Percentiles rank a stretch among this genome's conserved stretches.
These are phyloP conservation scores for Starmerella floris DNA, from an alignment of 805 yeast genomes.

Conservation along the genomic window DNA sequence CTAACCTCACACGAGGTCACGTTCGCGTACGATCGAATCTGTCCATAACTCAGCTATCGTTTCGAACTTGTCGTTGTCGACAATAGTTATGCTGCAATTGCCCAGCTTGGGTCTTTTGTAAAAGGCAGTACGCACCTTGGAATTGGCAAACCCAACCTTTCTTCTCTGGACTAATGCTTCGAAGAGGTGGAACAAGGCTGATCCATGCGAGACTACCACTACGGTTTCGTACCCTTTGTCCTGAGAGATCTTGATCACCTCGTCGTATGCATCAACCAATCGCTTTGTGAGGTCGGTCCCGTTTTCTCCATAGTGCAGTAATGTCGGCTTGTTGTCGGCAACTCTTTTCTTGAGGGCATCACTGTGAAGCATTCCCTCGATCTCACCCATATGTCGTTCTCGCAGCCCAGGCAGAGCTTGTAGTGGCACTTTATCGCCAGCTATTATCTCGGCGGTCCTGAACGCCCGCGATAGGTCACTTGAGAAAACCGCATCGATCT, in stretches of 20 bases:
- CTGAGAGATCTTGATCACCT: not conserved
- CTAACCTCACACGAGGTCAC: constrained; percentile 6
- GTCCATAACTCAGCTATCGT: constrained; percentile 14
- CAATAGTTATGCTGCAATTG: constrained; percentile 19
- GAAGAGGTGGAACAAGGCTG: constrained; percentile 17
- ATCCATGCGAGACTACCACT: constrained; percentile 21
- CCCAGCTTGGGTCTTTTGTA: constrained; percentile 4
- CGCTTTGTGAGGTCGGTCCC: constrained; percentile 7
- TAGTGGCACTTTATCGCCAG: constrained; percentile 5
- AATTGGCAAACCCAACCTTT: constrained; percentile 1
- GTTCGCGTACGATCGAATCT: constrained; percentile 11
- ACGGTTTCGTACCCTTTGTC: constrained; percentile 6
- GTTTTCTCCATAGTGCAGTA: constrained; percentile 19
- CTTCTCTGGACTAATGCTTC: not conserved
- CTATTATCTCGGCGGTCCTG: constrained; percentile 18
- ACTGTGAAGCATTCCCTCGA: constrained; percentile 16
- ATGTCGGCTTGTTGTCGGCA: constrained; percentile 4
- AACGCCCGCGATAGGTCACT: constrained; percentile 20
- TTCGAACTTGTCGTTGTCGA: constrained; percentile 13
- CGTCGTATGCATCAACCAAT: constrained; percentile 9
- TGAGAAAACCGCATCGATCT: constrained; percentile 16
- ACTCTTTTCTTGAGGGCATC: constrained; percentile 12
- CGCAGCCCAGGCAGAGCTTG: constrained; percentile 10
- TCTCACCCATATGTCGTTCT: constrained; percentile 20
- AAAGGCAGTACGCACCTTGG: not conserved